phyloP scores from a whole-genome alignment of 208 protist species.

The Trypanosoma mega region DNA sequence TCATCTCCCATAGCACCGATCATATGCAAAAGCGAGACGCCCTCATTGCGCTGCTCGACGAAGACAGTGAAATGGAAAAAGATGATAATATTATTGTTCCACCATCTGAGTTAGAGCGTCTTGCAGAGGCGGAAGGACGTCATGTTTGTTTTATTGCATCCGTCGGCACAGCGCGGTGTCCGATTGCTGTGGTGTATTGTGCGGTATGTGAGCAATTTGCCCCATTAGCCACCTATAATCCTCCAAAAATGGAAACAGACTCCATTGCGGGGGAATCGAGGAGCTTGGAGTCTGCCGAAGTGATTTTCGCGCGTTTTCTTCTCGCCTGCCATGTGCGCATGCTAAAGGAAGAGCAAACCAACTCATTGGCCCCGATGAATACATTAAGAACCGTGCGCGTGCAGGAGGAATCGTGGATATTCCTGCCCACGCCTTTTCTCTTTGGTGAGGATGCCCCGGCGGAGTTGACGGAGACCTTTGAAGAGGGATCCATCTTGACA shows the following conservation, averaged over 20 bases:
- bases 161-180: slow-evolving; percentile 38
- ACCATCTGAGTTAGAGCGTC: slow-evolving; percentile 43
- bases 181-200: slow-evolving; percentile 55
- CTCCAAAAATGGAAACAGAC: background rate
- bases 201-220: slow-evolving; percentile 52
- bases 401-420: slow-evolving; percentile 33
- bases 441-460: slow-evolving; percentile 34
- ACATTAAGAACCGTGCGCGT: no score
- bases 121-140: slow-evolving; percentile 41
- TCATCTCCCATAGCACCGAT: slow-evolving; percentile 13
- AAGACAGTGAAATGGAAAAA: slow-evolving; percentile 17
- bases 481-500: slow-evolving; percentile 36
- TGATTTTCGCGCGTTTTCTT: slow-evolving; percentile 18
- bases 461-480: slow-evolving; percentile 37
- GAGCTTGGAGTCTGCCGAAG: slow-evolving; percentile 16
- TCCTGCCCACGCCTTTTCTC: slow-evolving; percentile 45
- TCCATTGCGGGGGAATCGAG: background rate
- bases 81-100: slow-evolving; percentile 13
- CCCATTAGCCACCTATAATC: slow-evolving; percentile 34
- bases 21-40: slow-evolving; percentile 22
- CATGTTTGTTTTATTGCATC: slow-evolving; percentile 59
- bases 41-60: slow-evolving; percentile 36
- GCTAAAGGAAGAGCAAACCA: slow-evolving; percentile 2
- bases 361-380: no score
- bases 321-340: slow-evolving; percentile 23